phyloP scores from a whole-genome alignment of 306 rosid species.

The Spatholobus suberectus region DNA sequence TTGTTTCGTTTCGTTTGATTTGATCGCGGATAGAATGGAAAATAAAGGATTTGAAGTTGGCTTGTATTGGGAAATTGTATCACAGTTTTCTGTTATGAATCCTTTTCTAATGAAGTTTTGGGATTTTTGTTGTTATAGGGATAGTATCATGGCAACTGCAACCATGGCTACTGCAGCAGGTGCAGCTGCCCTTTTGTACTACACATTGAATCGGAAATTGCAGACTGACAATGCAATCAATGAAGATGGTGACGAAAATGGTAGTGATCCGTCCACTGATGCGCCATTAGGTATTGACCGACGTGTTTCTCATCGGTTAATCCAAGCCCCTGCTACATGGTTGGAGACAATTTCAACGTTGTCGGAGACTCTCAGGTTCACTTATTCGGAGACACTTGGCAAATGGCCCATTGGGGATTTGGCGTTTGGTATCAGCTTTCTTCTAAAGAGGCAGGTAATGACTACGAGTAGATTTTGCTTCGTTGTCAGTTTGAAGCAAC shows the following conservation, averaged over 20 bases:
- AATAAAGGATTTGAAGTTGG: conserved; percentile 33
- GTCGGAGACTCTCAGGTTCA: conserved; percentile 90
- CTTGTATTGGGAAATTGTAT: neutral
- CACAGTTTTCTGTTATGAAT: conserved; percentile 29
- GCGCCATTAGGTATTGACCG: conserved; percentile 58
- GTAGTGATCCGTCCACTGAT: conserved; percentile 39
- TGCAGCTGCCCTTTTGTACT: conserved; percentile 92
- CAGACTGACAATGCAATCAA: conserved; percentile 35
- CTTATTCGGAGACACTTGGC: conserved; percentile 96
- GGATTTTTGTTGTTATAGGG: conserved; percentile 44
- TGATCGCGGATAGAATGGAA: conserved; percentile 10
- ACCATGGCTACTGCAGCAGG: conserved; percentile 99
- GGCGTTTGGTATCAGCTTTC: conserved; percentile 94
- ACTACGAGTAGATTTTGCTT: conserved; percentile 33
- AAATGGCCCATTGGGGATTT: conserved; percentile 99
- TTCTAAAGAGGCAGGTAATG: conserved; percentile 87
- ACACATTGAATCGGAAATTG: conserved; percentile 78
- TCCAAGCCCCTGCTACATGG: conserved; percentile 97
- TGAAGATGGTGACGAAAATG: conserved; percentile 59
- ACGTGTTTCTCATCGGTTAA: conserved; percentile 81
- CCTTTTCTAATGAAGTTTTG: neutral
- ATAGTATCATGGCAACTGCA: conserved; percentile 86
- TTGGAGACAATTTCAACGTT: conserved; percentile 87
- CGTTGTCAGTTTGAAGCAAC: conserved; percentile 1
- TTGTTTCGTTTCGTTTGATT: conserved; percentile 6